Evolutionary conservation across 164 flowering plant genomes (phyloP), one percentile per base, ranked within the genome.

Genomic region (Chloranthus sessilifolius): DNA sequence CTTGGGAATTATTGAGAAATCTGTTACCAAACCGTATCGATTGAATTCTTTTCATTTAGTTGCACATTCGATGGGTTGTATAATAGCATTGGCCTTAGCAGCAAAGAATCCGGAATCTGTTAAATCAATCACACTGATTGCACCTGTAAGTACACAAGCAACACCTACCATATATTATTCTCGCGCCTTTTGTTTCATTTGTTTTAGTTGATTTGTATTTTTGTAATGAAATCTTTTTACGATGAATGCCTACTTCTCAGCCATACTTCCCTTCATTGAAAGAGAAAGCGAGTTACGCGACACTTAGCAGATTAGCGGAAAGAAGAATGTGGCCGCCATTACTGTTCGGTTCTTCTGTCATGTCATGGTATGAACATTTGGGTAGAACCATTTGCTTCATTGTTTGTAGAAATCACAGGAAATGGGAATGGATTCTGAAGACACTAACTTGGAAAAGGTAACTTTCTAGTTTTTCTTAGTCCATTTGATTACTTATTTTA

Each of bases 351-450:
- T 64, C 87, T 20, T 59, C 97, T 15, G 59, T 88, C 19, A 83
- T 88, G 97, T 80, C 92, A 29, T 83, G 92, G 95, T 85, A 85
- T 55, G 97, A 89, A 66, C 95, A 89, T 42, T 29, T 85, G 58
- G 88, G 95, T 24, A 71, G 97, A 64, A 74, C 76, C 48, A 58
- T 82, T 5, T 89, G 95, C 38, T 80, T 81, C 57, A 3, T 85
- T 1, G 0, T 77, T 17, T 89, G 97, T 74, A 63, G 80, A 49
- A 66, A 77, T 65, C 97, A 89, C 64, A 56, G 69, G 62, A 59
- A 14, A 22, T 85, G 92, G 95, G 92, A 85, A 68, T 52, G 61
- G 63, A 54, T 83, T 45, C 37, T 86, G 36, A 78, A 64, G 71
- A 62, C 73, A 20, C 34, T 81, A 14, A 71, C 77, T 20, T 2